A percentile compares a stretch with the other conserved stretches of the same genome.
Evolutionary conservation across 75 land plant genomes (phyloP).

Genomic region (Cupressus sempervirens): DNA sequence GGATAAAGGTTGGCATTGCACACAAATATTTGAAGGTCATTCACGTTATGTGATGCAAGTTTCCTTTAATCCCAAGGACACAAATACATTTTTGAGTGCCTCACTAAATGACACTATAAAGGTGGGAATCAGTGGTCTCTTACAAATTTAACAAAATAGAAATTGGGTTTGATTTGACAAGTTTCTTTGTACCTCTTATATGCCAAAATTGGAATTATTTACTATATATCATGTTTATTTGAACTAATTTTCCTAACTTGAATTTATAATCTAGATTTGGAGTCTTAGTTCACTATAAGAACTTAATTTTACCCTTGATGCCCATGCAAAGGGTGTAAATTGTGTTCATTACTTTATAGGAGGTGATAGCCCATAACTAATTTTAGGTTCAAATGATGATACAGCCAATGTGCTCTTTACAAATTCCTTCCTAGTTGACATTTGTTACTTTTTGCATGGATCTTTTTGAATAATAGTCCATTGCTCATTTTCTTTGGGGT

Average conservation of each 20-base stretch:
- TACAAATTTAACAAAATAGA: too few species aligned
- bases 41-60: too few species aligned
- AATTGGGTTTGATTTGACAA: too few species aligned
- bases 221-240: not conserved
- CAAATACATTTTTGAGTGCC: too few species aligned
- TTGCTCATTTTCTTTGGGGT: conserved; percentile 2
- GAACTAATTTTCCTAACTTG: conserved; percentile 1
- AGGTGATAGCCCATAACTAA: conserved; percentile 61
- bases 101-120: too few species aligned
- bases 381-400: conserved; percentile 92
- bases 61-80: too few species aligned
- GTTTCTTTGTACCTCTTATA: too few species aligned
- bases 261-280: conserved; percentile 64
- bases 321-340: conserved; percentile 81
- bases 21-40: too few species aligned
- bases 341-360: conserved; percentile 86
- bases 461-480: too few species aligned
- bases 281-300: conserved; percentile 85
- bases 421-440: not conserved
- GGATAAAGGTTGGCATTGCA: too few species aligned
- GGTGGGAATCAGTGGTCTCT: too few species aligned
- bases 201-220: not conserved
- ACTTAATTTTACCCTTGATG: conserved; percentile 86
- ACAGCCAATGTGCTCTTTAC: conserved; percentile 66
- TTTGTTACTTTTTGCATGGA: too few species aligned